Evolutionary conservation across 352 stramenopile species (phyloP), one percentile per base, ranked within the genome.

Genomic region (Phytopythium kandeliae): DNA sequence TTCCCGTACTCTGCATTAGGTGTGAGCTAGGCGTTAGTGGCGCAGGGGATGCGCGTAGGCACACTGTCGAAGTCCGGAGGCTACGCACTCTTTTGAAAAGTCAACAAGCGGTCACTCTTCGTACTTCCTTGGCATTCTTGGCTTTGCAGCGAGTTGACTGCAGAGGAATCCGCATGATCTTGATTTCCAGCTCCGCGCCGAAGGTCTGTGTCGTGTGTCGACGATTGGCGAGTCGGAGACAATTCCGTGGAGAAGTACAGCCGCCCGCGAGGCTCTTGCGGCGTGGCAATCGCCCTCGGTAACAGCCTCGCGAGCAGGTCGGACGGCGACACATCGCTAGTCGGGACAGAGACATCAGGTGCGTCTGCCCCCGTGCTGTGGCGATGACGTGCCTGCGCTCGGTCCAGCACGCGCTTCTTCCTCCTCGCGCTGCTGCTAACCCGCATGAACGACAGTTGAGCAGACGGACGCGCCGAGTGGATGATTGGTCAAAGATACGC

Each of bases 1-100:
- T 50, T 59, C 10, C 52, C 67, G 33, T 85, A 85, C 52, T 83
- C 75, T 86, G 13, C 9, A 4, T 13, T 28, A 10, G 2, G 10
- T 11, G 15, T 11, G 11, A 35, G 6, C 28, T 11, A 33, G 28
- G 28, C 5, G 28, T 33, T 33, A 33, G 5, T n/a, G n/a, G n/a
- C n/a, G n/a, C n/a, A n/a, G n/a, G n/a, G n/a, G n/a, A n/a, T n/a
- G n/a, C n/a, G n/a, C n/a, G n/a, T n/a, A n/a, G n/a, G n/a, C n/a
- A n/a, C n/a, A n/a, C n/a, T n/a, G n/a, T n/a, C n/a, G n/a, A 31
- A 31, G 5, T 13, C 1, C n/a, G n/a, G 2, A 25, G 2, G 22
- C 12, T 25, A 33, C 40, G 24, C 31, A 46, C 40, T 46, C 12
- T 46, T 25, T 6, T 46, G 40, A 15, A 46, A 46, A 6, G 40